Evolutionary conservation across 2,329 filamentous ascomycete species (phyloP).

Genomic region (Nemania serpens): DNA sequence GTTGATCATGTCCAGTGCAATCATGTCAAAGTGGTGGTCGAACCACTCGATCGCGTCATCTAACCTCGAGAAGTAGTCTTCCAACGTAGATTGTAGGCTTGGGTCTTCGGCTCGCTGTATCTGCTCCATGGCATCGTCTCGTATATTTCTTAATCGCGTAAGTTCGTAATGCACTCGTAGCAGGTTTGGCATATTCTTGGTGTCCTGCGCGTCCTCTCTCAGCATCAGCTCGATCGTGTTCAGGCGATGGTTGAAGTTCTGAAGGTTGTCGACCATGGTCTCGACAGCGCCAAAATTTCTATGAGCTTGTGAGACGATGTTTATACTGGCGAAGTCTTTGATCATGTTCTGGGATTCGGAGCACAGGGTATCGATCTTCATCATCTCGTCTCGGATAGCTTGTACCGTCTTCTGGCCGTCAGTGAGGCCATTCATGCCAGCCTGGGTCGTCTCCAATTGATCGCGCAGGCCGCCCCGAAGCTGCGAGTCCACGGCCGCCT

Average conservation of each 20-base stretch:
- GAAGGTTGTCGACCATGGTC: slow-evolving; percentile 88
- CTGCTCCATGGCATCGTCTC: slow-evolving; percentile 96
- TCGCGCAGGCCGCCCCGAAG: slow-evolving; percentile 86
- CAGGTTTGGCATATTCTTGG: slow-evolving; percentile 89
- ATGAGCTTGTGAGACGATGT: slow-evolving; percentile 90
- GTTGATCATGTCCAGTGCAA: slow-evolving; percentile 88
- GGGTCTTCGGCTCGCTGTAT: slow-evolving; percentile 77
- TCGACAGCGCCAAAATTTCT: slow-evolving; percentile 94
- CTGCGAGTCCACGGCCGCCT: slow-evolving; percentile 86
- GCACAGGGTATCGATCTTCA: slow-evolving; percentile 96
- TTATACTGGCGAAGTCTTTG: slow-evolving; percentile 91
- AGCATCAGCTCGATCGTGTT: slow-evolving; percentile 78
- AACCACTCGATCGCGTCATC: slow-evolving; percentile 93
- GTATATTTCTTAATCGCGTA: slow-evolving; percentile 88
- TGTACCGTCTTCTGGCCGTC: slow-evolving; percentile 92
- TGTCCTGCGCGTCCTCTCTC: slow-evolving; percentile 79
- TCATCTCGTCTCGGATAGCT: slow-evolving; percentile 96
- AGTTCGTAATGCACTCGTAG: slow-evolving; percentile 89
- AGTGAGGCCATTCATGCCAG: slow-evolving; percentile 84
- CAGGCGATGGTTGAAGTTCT: slow-evolving; percentile 82
- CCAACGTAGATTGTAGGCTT: slow-evolving; percentile 78
- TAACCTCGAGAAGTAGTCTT: slow-evolving; percentile 86
- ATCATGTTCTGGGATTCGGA: slow-evolving; percentile 98
- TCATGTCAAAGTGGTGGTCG: slow-evolving; percentile 87
- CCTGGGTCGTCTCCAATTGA: slow-evolving; percentile 92